Percentiles rank a stretch among this genome's conserved stretches.
These are phyloP conservation scores for Aspergillus sp. DNA, from an alignment of 2,329 filamentous ascomycete species.

Conservation along the genomic window DNA sequence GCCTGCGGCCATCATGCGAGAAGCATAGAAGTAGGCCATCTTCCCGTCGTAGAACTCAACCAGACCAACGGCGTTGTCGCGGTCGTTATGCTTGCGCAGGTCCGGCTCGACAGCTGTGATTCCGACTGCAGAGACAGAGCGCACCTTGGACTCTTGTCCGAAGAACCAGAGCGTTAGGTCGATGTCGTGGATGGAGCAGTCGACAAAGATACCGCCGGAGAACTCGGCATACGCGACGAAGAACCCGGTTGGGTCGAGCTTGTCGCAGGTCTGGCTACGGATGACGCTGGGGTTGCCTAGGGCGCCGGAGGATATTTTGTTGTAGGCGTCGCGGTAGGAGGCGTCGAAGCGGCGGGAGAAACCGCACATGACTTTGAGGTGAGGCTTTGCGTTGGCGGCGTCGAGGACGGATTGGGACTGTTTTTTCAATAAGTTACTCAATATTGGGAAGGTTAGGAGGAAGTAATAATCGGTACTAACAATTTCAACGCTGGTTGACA, in stretches of 20 bases:
- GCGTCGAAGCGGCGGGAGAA: constrained; percentile 67
- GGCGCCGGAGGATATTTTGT: constrained; percentile 51
- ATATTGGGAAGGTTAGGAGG: neutral
- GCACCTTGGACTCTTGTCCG: constrained; percentile 54
- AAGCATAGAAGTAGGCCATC: constrained; percentile 64
- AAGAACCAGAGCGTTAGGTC: constrained; percentile 66
- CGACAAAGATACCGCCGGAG: constrained; percentile 68
- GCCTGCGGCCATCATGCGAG: constrained; percentile 66
- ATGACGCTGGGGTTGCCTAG: constrained; percentile 63
- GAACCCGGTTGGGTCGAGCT: constrained; percentile 64
- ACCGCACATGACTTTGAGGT: constrained; percentile 66
- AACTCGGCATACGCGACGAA: constrained; percentile 67
- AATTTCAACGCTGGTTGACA: constrained; percentile 58
- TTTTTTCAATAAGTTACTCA: neutral
- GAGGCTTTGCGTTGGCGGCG: constrained; percentile 54
- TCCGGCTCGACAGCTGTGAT: constrained; percentile 61
- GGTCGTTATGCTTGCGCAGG: constrained; percentile 57
- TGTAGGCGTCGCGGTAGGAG: constrained; percentile 62
- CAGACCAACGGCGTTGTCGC: constrained; percentile 63
- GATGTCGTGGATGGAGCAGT: constrained; percentile 71
- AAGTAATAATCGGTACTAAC: constrained; percentile 35
- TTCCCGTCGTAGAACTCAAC: constrained; percentile 65
- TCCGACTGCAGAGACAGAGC: constrained; percentile 57
- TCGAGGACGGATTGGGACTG: constrained; percentile 58
- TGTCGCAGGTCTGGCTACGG: constrained; percentile 67